Evolutionary conservation across 345 rosid genomes (phyloP).

Genomic region (Salix brachista): DNA sequence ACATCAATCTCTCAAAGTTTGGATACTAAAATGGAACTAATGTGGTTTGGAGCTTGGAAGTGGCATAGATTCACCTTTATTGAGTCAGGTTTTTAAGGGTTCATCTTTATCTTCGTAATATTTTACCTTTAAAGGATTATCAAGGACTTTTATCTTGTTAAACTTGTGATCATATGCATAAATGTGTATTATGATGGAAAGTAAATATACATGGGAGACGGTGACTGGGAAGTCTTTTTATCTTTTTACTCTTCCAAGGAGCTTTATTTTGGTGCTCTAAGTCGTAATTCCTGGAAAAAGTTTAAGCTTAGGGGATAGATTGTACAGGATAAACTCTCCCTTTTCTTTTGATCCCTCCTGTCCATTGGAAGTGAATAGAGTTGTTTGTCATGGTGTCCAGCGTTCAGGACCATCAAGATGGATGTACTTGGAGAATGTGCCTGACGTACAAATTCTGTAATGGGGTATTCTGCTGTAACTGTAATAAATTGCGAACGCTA

Average conservation of each 20-base stretch:
- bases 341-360: not conserved
- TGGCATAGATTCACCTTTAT: not conserved
- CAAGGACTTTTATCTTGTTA: constrained; percentile 12
- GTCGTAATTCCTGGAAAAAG: constrained; percentile 30
- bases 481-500: not conserved
- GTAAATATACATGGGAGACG: constrained; percentile 10
- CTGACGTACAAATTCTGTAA: not conserved
- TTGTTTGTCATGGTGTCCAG: not conserved
- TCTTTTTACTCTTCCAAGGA: constrained; percentile 34
- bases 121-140: constrained; percentile 1
- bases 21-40: not conserved
- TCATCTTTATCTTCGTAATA: constrained; percentile 14
- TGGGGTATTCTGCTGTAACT: not conserved
- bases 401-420: not conserved
- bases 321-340: constrained; percentile 28
- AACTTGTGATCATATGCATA: constrained; percentile 21
- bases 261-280: constrained; percentile 59
- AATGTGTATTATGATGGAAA: constrained; percentile 44
- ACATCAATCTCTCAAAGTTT: not conserved
- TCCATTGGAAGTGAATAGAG: not conserved
- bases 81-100: constrained; percentile 15
- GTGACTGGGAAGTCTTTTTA: constrained; percentile 36
- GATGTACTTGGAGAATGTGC: not conserved
- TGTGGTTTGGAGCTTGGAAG: constrained; percentile 1
- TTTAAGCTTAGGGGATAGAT: constrained; percentile 19